Percentiles rank a stretch among this genome's conserved stretches.
phyloP scores from a whole-genome alignment of 345 rosid genomes.

The Aurinia saxatilis region DNA sequence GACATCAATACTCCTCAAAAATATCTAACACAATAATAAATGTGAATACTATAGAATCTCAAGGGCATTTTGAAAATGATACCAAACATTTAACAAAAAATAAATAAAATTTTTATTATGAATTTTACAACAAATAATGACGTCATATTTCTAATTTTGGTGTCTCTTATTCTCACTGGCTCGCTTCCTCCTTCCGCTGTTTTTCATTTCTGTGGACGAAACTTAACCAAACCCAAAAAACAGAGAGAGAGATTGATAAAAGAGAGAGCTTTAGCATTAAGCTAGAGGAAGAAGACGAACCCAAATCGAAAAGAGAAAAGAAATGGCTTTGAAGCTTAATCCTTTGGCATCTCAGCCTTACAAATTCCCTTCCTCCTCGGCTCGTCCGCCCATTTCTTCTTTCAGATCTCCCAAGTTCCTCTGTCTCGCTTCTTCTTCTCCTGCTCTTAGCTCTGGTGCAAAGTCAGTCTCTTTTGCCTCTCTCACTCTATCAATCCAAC shows the following conservation, averaged over 20 bases:
- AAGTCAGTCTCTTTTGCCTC: constrained; percentile 45
- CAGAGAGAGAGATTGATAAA: background rate
- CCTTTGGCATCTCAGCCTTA: constrained; percentile 46
- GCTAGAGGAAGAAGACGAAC: background rate
- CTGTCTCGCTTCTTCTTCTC: constrained; percentile 45
- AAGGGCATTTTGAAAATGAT: constrained; percentile 22
- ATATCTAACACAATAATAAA: background rate
- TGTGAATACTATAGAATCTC: constrained; percentile 12
- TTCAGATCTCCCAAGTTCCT: constrained; percentile 72
- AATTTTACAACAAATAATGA: background rate
- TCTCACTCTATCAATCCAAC: background rate
- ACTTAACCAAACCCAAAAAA: constrained; percentile 14
- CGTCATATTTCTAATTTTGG: background rate
- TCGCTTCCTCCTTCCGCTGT: constrained; percentile 7
- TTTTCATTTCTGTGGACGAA: constrained; percentile 30
- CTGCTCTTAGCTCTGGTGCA: constrained; percentile 56
- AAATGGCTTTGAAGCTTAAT: constrained; percentile 69
- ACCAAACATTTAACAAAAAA: background rate
- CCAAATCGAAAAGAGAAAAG: background rate
- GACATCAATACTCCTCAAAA: constrained; percentile 8
- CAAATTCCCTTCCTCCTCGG: constrained; percentile 49
- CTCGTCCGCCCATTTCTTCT: constrained; percentile 47
- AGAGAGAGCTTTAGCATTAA: background rate
- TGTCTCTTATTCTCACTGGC: background rate
- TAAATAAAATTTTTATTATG: background rate